Conservation (phyloP, 2,329 filamentous ascomycete species). For the Cytospora mali region DNA sequence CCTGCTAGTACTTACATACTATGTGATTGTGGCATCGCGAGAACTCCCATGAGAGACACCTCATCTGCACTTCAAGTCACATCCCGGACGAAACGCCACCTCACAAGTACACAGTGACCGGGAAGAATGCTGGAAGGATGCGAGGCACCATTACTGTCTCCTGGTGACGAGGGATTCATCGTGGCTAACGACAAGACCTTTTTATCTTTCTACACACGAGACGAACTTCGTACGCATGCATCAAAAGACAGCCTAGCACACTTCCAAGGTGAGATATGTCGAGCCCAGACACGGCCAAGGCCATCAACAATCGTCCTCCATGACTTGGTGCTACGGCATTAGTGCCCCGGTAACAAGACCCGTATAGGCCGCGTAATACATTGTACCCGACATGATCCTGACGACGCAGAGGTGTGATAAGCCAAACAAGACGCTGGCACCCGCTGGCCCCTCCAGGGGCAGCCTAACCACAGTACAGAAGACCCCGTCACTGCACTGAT, state of each 20-base stretch:
- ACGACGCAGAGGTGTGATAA: constrained; percentile 8
- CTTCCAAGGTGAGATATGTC: constrained; percentile 2
- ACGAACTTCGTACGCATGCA: background rate
- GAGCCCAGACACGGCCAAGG: constrained; percentile 11
- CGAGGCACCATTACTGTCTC: background rate
- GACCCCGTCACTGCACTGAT: constrained; percentile 5
- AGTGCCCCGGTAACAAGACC: constrained; percentile 15
- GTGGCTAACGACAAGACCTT: background rate
- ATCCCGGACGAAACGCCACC: background rate
- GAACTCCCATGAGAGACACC: constrained; percentile 20
- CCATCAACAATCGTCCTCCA: background rate
- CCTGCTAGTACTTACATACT: background rate
- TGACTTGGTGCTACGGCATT: constrained; percentile 1
- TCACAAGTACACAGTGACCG: background rate
- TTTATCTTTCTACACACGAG: background rate
- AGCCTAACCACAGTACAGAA: constrained; percentile 2
- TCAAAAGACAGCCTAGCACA: constrained; percentile 6
- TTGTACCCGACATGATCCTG: constrained; percentile 19
- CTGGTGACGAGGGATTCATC: background rate
- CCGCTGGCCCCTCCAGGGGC: constrained; percentile 3
- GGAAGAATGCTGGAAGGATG: background rate
- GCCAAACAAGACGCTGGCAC: background rate
- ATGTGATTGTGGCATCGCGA: constrained; percentile 19
- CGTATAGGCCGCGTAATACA: constrained; percentile 20
- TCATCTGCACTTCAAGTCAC: constrained; percentile 16